These are phyloP conservation scores for Medicago arabica DNA, from an alignment of 306 rosid species.

Conservation along the genomic window DNA sequence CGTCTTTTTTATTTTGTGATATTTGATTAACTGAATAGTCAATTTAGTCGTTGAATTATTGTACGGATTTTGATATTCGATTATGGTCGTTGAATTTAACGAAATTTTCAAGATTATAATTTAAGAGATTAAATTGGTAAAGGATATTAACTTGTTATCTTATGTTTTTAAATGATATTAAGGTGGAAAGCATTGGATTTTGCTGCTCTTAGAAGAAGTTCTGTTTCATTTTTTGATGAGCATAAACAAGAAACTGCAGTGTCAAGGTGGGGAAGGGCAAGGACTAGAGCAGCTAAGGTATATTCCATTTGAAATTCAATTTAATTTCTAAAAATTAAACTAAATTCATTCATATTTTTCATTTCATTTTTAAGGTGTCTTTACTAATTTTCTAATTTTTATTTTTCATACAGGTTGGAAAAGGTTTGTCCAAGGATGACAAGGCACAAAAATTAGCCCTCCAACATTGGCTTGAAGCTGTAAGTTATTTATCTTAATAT, in stretches of 20 bases:
- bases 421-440: slow-evolving; percentile 96
- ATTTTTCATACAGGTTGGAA: slow-evolving; percentile 67
- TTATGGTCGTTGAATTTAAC: neutral
- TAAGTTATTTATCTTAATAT: slow-evolving; percentile 43
- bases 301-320: slow-evolving; percentile 9
- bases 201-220: slow-evolving; percentile 75
- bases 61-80: neutral
- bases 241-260: slow-evolving; percentile 79
- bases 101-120: neutral
- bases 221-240: slow-evolving; percentile 73
- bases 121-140: no score
- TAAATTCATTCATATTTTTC: neutral
- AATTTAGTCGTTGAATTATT: neutral
- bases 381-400: slow-evolving; percentile 1
- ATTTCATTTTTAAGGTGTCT: neutral
- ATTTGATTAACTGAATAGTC: neutral
- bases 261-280: slow-evolving; percentile 94
- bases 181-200: slow-evolving; percentile 95
- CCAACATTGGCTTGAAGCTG: slow-evolving; percentile 99
- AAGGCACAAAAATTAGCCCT: slow-evolving; percentile 94
- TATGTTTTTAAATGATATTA: slow-evolving; percentile 22
- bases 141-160: neutral
- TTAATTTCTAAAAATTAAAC: slow-evolving; percentile 17
- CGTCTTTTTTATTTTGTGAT: neutral
- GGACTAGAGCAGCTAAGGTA: slow-evolving; percentile 92